Evolutionary conservation across 148 eudicot genomes (phyloP).

Genomic region (Persicaria tinctoria): DNA sequence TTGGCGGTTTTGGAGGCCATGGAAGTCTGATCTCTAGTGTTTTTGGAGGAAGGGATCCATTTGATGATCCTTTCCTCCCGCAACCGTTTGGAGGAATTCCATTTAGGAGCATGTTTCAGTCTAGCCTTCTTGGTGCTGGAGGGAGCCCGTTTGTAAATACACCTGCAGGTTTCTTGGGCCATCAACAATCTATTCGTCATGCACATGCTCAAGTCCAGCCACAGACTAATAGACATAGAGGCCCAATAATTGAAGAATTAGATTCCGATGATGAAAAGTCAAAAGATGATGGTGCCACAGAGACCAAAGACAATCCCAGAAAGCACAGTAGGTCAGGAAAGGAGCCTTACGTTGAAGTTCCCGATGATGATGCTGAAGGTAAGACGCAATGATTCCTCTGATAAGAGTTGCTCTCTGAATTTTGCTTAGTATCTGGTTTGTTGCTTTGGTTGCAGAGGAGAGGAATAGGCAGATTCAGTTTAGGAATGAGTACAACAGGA

Average conservation of each 20-base stretch:
- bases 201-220: conserved; percentile 14
- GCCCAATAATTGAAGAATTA: conserved; percentile 84
- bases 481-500: conserved; percentile 32
- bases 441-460: conserved; percentile 35
- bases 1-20: conserved; percentile 55
- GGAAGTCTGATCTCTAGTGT: conserved; percentile 48
- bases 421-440: conserved; percentile 10
- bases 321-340: conserved; percentile 54
- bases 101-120: conserved; percentile 48
- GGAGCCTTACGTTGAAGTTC: conserved; percentile 52
- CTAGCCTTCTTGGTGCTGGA: conserved; percentile 41
- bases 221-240: conserved; percentile 47
- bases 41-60: conserved; percentile 87
- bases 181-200: conserved; percentile 19
- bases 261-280: conserved; percentile 70
- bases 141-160: conserved; percentile 30
- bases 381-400: not conserved
- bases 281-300: conserved; percentile 28
- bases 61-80: conserved; percentile 81
- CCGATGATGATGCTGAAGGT: conserved; percentile 81
- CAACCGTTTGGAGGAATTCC: conserved; percentile 34
- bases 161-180: conserved; percentile 43
- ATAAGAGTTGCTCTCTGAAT: not conserved
- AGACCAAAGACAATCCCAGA: conserved; percentile 43
- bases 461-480: conserved; percentile 36